These are phyloP conservation scores for Aspergillus uvarum DNA, from an alignment of 2,329 filamentous ascomycete species.

Conservation along the genomic window DNA sequence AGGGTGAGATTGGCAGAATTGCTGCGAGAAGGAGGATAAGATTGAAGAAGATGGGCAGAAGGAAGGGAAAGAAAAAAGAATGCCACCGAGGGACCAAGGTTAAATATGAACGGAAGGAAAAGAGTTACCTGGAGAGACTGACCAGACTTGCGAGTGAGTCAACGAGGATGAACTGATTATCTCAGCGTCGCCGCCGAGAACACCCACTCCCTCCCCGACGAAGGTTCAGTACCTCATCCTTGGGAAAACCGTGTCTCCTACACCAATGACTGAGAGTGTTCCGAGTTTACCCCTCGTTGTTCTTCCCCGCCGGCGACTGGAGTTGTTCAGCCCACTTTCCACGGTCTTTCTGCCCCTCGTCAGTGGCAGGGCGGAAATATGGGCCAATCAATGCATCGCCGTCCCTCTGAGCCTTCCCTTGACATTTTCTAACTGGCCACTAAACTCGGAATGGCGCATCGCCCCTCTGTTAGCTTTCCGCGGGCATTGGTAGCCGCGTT, in stretches of 20 bases:
- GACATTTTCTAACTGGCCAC: not conserved
- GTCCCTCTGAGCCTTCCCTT: constrained; percentile 12
- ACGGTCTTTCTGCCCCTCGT: constrained; percentile 7
- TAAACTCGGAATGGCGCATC: not conserved
- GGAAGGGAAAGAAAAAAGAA: constrained; percentile 5
- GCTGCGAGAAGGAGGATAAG: constrained; percentile 6
- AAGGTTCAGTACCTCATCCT: not conserved
- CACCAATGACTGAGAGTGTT: not conserved
- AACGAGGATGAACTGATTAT: constrained; percentile 9
- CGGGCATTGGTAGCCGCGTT: not conserved
- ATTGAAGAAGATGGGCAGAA: not conserved
- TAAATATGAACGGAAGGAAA: not conserved
- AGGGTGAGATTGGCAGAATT: not conserved
- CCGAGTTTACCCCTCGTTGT: constrained; percentile 1
- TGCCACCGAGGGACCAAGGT: constrained; percentile 4
- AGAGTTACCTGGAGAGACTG: constrained; percentile 8
- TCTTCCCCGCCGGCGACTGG: constrained; percentile 3
- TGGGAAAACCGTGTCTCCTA: not conserved
- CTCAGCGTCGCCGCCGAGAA: constrained; percentile 1
- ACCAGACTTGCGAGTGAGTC: constrained; percentile 8
- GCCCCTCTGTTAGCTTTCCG: not conserved
- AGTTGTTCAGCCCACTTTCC: no score
- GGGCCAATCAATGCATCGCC: constrained; percentile 12
- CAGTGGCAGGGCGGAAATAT: constrained; percentile 12
- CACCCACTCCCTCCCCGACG: no score